Base-by-base conservation (phyloP, 2,329 filamentous ascomycete genomes). In the Calonectria honghensis region DNA sequence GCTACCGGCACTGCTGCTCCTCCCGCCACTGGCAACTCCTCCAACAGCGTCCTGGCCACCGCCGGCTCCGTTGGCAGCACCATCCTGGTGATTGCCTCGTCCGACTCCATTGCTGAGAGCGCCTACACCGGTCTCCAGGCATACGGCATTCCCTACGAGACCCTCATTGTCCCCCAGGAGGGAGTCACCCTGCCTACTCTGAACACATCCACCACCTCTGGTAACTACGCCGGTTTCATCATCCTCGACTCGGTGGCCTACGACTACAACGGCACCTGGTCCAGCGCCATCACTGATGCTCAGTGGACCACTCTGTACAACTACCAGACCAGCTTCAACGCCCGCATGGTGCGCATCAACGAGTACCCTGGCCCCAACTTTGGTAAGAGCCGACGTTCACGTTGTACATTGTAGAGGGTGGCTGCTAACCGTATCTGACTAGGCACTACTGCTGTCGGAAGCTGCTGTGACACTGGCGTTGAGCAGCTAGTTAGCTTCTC, bases 261-360 rank as follows among this genome's bases (percentile, higher is more conserved):
- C 31, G 50, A 77, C 31, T 76, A 76, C 29, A 37, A 51, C 27
- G 59, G 59, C 9, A 45, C 41, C 18, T 77, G 76, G 76, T 64
- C n/a, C 32, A 77, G 74, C 6, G 76, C 76, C 41, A 59, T 77
- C 11, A 75, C 76, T 10, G 57, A 32, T 7, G 67, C 51, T 1
- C 75, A 76, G 69, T 77, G 76, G 75, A 32, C 74, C n/a, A 27
- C 35, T 9, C 69, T 77, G 32, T 75, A 69, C 29, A 70, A 70
- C 16, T 77, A 77, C 50, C 76, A 77, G 64, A 48, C 64, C 16
- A 39, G 45, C 31, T 77, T 76, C 57, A 51, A 68, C 20, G 67
- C 69, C 6, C 76, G 75, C 16, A 69, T 77, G 70, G 76, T 77
- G 16, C 76, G 76, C 50, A 76, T 77, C 51, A 77, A 77, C 14